These are phyloP conservation scores for Cyberlindnera amylophila DNA, from an alignment of 805 yeast genomes.

Conservation along the genomic window DNA sequence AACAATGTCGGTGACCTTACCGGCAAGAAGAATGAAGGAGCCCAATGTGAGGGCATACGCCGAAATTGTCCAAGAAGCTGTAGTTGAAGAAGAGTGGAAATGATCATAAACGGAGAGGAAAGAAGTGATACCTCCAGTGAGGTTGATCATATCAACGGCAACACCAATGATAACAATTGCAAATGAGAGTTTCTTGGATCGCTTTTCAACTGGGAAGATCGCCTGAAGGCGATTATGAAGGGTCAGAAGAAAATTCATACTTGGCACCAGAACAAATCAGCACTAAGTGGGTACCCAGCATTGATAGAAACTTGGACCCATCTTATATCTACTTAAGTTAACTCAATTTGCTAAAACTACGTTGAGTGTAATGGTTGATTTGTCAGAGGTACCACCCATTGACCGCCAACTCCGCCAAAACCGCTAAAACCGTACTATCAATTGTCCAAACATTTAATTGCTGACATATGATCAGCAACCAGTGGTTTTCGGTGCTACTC, in stretches of 20 bases:
- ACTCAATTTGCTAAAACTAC: no score
- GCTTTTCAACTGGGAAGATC: neutral
- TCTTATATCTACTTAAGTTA: no score
- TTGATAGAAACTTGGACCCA: no score
- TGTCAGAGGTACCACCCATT: no score
- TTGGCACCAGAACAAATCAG: no score
- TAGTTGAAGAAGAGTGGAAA: slow-evolving; percentile 19
- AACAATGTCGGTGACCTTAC: slow-evolving; percentile 38
- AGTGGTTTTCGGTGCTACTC: no score
- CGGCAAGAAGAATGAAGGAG: slow-evolving; percentile 38
- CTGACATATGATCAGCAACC: no score
- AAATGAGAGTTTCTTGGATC: slow-evolving; percentile 2
- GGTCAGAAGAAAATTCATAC: neutral
- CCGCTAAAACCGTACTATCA: no score
- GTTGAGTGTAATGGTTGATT: no score
- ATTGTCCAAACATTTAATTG: no score
- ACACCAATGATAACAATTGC: slow-evolving; percentile 1
- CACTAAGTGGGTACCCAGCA: no score
- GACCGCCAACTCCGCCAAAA: no score
- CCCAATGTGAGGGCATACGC: slow-evolving; percentile 42
- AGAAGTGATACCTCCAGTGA: slow-evolving; percentile 7
- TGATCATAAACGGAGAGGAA: neutral
- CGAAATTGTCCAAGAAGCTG: slow-evolving; percentile 40
- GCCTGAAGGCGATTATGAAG: neutral
- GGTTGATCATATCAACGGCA: slow-evolving; percentile 10